Base-by-base conservation (phyloP, 2,329 filamentous ascomycete species). In the Alternaria metachromatica region DNA sequence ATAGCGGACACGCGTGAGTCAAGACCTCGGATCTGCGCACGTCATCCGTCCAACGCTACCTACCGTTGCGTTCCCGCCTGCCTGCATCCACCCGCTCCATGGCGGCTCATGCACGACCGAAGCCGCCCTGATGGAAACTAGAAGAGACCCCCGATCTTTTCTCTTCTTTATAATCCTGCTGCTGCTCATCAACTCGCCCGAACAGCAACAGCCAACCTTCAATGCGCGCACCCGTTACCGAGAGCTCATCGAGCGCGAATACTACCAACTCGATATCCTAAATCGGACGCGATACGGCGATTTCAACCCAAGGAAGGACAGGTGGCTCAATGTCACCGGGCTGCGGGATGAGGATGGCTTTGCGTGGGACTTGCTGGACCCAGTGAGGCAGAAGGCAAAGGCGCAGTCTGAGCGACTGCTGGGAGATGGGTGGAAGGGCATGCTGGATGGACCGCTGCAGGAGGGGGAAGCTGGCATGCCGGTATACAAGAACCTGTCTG, bases 401-500 rank as follows among this genome's bases (percentile, higher is more conserved):
- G 84, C 89, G 69, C 90, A 86, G 66, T 75, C 85, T 20, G 73
- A 73, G 54, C 74, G 79, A 58, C 71, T 81, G 43, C 67, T 84
- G 23, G 81, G 82, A 20, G 77, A 80, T 25, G 58, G 54, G 33
- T 68, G 72, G 58, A 72, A 70, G 23, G 71, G 68, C 18, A 65
- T 78, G 12, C 69, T 75, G 20, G 68, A 78, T 25, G 77, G 81
- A 3, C 79, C 81, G 2, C 49, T 58, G 3, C 76, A 83, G 37
- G 81, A 82, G 13, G 71, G 67, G 3, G 57, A 63, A 11, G 66
- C 73, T 55, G 79, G 83, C 7, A 80, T 91, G 58, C 84, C 87
- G 1, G 82, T 90, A n/a, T 97, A 94, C 85, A 87, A 87, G 74
- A 95, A 96, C 76, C 87, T 92, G 6, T 94, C 92, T 2, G 92